Base-by-base conservation (phyloP, 78 protist species). In the Dictyostelium discoideum region DNA sequence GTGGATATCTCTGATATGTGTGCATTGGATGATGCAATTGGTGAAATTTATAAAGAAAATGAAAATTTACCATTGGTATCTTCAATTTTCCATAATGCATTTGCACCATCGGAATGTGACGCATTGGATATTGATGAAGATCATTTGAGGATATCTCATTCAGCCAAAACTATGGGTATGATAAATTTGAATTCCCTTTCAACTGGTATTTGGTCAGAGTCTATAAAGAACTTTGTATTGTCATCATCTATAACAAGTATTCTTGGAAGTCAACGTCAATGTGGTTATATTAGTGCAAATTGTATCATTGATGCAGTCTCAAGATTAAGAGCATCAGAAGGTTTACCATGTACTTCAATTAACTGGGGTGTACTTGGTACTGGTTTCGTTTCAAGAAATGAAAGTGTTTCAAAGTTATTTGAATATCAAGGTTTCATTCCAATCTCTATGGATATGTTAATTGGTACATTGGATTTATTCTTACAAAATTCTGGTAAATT, bases 241-340 rank as follows among this genome's bases (percentile, higher is more conserved):
- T 73, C 73, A 29, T 92, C 96, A 4, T 93, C 97, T 5, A 57
- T 96, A n/a, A 74, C 65, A 14, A 42, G 85, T 3, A 48, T 93
- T 5, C 44, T 85, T 5, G 97, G 97, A 13, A 48, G 82, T 44
- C 48, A 46, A 11, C 96, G 80, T 44, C 98, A 95, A 84, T 29
- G 92, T 32, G 63, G 84, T 42, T 97, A 97, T 80, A 87, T 90
- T 22, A 78, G 96, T 29, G 98, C 97, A 65, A 97, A 97, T 93
- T 84, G 87, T 22, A 88, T 92, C 11, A 85, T 92, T 7, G 98
- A 97, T 60, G 29, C 87, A 18, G 48, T 96, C 29, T 74, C 96
- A 57, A 50, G 22, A 48, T 24, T 16, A 37, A 85, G 98, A 48
- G 22, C 86, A 2, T 40, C 77, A 0, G 14, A 20, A 1, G 98